Evolutionary conservation across 768 basidiomycete species (phyloP), one percentile per base, ranked within the genome.

Genomic region (Termitomyces sp.): DNA sequence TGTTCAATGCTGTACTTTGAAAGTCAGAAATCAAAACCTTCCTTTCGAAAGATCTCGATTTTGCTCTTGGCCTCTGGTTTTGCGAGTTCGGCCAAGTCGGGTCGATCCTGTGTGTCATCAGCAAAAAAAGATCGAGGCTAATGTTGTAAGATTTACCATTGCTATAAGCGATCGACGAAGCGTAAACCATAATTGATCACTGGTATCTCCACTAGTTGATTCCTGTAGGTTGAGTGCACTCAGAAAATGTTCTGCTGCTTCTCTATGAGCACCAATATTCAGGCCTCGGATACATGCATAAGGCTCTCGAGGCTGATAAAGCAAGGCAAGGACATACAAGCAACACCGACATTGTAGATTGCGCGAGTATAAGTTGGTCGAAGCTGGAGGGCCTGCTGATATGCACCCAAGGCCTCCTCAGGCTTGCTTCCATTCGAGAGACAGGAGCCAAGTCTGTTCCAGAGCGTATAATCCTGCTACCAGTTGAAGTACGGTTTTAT

Each of bases 331-430:
- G 45, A 83, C 92, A 65, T 66, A 94, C 94, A 99, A 22, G 95
- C 94, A 28, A 99, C 97, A 45, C 95, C 97, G 36, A 99, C 92
- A 66, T 99, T 99, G 68, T 96, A 98, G 24, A 98, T 92, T 10
- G 95, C 97, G 11, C 97, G 86, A 1, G 97, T 98, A 70, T 97
- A 99, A 0, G 94, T 95, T 28, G 97, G 97, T 40, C 94, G 84
- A 48, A 98, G 74, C 65, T 85, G 87, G 26, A 99, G 79, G 0
- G 97, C 97, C 69, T 94, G 86, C 58, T 90, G 81, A 69, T 99
- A 97, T 14, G 88, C 90, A 16, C 88, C 89, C 9, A 94, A 74
- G 3, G 96, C 95, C 69, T 95, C 93, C 70, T 98, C 97, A 0
- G 97, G 94, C 60, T 91, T 89, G 62, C 84, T 92, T 0, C 92